A percentile compares a stretch with the other conserved stretches of the same genome.
phyloP scores from a whole-genome alignment of 2,329 filamentous ascomycete species.

The Clonostachys rosea region DNA sequence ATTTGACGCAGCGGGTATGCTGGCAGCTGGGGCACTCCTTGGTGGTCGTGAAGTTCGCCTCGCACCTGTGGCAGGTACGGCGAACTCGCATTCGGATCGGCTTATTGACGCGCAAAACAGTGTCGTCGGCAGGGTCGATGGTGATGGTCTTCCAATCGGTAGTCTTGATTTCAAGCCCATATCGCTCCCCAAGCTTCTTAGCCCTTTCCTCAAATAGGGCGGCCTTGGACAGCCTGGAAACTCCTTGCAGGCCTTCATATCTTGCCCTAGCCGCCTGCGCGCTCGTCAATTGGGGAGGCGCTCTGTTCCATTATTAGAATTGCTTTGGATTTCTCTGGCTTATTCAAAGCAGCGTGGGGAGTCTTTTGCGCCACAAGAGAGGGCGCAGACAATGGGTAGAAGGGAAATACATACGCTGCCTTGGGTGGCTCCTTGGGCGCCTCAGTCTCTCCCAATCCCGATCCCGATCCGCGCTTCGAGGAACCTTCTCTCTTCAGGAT shows the following conservation, averaged over 20 bases:
- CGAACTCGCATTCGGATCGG: constrained; percentile 75
- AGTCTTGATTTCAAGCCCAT: constrained; percentile 50
- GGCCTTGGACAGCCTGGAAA: constrained; percentile 37
- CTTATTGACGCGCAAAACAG: constrained; percentile 64
- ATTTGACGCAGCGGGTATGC: constrained; percentile 77
- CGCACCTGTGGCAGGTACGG: constrained; percentile 77
- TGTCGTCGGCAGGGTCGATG: constrained; percentile 36
- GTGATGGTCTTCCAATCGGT: constrained; percentile 42
- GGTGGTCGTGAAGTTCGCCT: constrained; percentile 65
- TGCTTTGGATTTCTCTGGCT: too few species aligned
- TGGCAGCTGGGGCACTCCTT: constrained; percentile 74
- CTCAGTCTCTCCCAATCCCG: constrained; percentile 8
- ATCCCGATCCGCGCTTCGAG: constrained; percentile 9
- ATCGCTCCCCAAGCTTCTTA: constrained; percentile 48
- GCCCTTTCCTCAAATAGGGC: constrained; percentile 53
- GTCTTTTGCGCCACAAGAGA: too few species aligned
- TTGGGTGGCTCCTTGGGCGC: neutral
- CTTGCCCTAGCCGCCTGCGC: constrained; percentile 11
- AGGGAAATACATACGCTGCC: neutral
- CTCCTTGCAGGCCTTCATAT: constrained; percentile 21
- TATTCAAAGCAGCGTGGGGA: too few species aligned
- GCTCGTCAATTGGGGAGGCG: constrained; percentile 1
- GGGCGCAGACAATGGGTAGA: too few species aligned
- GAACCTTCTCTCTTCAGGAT: constrained; percentile 40
- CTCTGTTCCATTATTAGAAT: neutral